phyloP scores from a whole-genome alignment of 371 early-diverging fungal genomes.

The Sanchytrium tribonematis region DNA sequence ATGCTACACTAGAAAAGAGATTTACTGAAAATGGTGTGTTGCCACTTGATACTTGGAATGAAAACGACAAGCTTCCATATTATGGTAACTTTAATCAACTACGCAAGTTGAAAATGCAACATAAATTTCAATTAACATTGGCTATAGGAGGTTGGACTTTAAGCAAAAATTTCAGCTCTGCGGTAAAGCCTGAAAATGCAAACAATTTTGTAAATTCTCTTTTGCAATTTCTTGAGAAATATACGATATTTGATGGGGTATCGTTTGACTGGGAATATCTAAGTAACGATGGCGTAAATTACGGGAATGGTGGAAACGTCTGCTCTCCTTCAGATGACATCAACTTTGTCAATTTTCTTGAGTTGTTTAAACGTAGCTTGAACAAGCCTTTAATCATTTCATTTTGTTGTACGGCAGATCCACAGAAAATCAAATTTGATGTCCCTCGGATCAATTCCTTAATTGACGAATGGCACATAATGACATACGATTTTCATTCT shows the following conservation, averaged over 20 bases:
- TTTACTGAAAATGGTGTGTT: slow-evolving; percentile 11
- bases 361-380: slow-evolving; percentile 31
- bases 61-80: slow-evolving; percentile 26
- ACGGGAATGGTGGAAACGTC: slow-evolving; percentile 25
- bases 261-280: slow-evolving; percentile 64
- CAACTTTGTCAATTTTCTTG: slow-evolving; percentile 39
- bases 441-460: slow-evolving; percentile 29
- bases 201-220: slow-evolving; percentile 28
- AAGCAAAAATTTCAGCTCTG: slow-evolving; percentile 43
- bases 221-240: slow-evolving; percentile 21
- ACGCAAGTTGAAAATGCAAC: slow-evolving; percentile 30
- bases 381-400: slow-evolving; percentile 18
- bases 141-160: slow-evolving; percentile 55
- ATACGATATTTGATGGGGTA: slow-evolving; percentile 18
- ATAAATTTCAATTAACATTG: slow-evolving; percentile 13
- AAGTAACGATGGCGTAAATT: slow-evolving; percentile 29
- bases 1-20: slow-evolving; percentile 43
- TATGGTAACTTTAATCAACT: slow-evolving; percentile 54
- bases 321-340: slow-evolving; percentile 29
- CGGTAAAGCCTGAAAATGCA: slow-evolving; percentile 24
- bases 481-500: slow-evolving; percentile 45
- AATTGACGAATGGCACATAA: slow-evolving; percentile 39
- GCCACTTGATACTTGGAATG: slow-evolving; percentile 11
- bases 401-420: slow-evolving; percentile 33
- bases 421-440: slow-evolving; percentile 24